Evolutionary conservation across 768 basidiomycete genomes (phyloP), one percentile per base, ranked within the genome.

Genomic region (Fomitopsis pulvina): DNA sequence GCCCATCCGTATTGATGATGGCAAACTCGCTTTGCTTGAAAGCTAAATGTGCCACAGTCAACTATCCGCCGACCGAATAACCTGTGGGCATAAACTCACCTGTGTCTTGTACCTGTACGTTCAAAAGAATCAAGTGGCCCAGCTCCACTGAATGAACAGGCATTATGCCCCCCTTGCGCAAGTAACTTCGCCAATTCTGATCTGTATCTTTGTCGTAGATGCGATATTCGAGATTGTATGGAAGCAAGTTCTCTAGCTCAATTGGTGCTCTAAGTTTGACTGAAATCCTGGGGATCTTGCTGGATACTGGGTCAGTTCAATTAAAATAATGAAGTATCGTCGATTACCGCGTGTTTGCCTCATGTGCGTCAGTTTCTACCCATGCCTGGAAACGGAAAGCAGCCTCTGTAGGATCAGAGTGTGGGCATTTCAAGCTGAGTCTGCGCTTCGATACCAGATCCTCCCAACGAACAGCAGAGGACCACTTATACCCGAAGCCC

Each of bases 401-500:
- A 11, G 91, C 87, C 61, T 98, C 94, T 39, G 73, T 74, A 0
- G 82, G 71, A 57, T 92, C 83, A 26, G 79, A 74, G 60, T 94
- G 91, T 40, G 87, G 82, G 66, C 96, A 99, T 39, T 79, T 83
- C 48, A 98, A 76, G 1, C 89, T 86, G 39, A 94, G 81, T 38
- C 70, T 79, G 60, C 72, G 80, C 54, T 72, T 79, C 2, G 77
- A 67, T 21, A 93, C 70, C 1, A 99, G 71, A 56, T 96, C 93
- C 57, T 96, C 91, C 79, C 92, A 94, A 45, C 88, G 81, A 34
- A 94, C 78, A 2, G 92, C 80, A 39, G 78, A 68, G 41, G 88
- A 93, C 94, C 94, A 98, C 60, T 81, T 85, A 68, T 96, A 97
- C 18, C 93, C 93, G 61, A 98, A 97, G 14, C 96, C 96, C 66